phyloP scores from a whole-genome alignment of 2,329 filamentous ascomycete species.

The Chaetothyriales sp. region DNA sequence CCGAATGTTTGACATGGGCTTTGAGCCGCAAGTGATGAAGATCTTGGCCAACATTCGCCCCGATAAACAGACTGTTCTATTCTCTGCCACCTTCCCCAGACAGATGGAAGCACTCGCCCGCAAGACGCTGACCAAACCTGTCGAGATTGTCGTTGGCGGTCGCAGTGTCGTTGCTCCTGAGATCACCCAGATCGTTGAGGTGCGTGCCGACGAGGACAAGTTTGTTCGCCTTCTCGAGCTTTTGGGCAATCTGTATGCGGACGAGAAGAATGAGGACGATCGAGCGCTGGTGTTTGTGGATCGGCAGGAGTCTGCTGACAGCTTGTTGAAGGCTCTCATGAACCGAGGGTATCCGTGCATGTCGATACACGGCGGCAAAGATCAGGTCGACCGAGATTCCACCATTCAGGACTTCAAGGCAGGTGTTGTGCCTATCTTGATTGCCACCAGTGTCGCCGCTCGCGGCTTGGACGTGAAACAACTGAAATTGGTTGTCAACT shows the following conservation, averaged over 20 bases:
- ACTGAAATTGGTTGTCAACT: constrained; percentile 68
- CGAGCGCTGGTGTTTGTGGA: constrained; percentile 85
- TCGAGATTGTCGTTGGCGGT: constrained; percentile 86
- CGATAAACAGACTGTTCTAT: constrained; percentile 83
- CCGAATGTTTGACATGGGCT: constrained; percentile 99
- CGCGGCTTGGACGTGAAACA: constrained; percentile 93
- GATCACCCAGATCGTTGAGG: constrained; percentile 84
- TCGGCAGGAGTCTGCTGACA: constrained; percentile 77
- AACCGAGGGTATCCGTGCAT: constrained; percentile 78
- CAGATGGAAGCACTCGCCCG: constrained; percentile 84
- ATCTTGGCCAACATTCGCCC: constrained; percentile 84
- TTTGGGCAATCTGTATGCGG: constrained; percentile 63
- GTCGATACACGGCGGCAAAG: constrained; percentile 86
- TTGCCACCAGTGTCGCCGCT: constrained; percentile 89
- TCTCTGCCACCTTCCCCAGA: constrained; percentile 89
- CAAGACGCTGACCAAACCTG: constrained; percentile 69
- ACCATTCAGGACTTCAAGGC: constrained; percentile 89
- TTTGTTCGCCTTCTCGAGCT: constrained; percentile 73
- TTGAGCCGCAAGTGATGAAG: constrained; percentile 95
- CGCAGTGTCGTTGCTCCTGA: constrained; percentile 52
- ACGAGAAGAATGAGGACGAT: constrained; percentile 69
- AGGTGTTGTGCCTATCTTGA: constrained; percentile 73
- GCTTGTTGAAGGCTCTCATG: constrained; percentile 60
- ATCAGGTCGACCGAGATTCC: constrained; percentile 83
- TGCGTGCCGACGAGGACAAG: constrained; percentile 67